phyloP scores from a whole-genome alignment of 2,329 filamentous ascomycete species.

The Delphinella strobiligena region DNA sequence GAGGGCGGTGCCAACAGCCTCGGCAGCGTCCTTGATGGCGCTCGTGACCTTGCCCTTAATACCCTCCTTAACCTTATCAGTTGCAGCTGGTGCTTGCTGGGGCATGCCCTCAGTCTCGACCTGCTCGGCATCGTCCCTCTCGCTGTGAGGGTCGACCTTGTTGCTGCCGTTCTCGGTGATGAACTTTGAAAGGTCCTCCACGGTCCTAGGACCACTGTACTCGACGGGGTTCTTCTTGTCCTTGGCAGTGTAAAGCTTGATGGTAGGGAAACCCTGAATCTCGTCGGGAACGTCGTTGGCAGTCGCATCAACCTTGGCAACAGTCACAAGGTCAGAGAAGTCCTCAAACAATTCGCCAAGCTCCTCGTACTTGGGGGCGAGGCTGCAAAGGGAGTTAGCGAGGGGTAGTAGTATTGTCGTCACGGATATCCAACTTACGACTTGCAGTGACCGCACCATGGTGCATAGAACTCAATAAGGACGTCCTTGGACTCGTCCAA shows the following conservation, averaged over 20 bases:
- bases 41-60: constrained; percentile 13
- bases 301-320: constrained; percentile 91
- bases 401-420: too few relatives aligned
- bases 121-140: constrained; percentile 41
- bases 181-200: constrained; percentile 87
- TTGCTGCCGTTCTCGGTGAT: constrained; percentile 91
- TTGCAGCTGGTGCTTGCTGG: constrained; percentile 31
- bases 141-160: constrained; percentile 52
- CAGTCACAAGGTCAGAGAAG: constrained; percentile 47
- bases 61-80: constrained; percentile 24
- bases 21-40: constrained; percentile 19
- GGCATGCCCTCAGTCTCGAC: constrained; percentile 35
- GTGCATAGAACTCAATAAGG: constrained; percentile 94
- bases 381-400: constrained; percentile 22
- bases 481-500: constrained; percentile 94
- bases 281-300: constrained; percentile 93
- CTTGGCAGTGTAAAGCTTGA: constrained; percentile 93
- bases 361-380: constrained; percentile 57
- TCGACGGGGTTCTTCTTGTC: constrained; percentile 74
- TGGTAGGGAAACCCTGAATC: constrained; percentile 95
- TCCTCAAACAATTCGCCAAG: constrained; percentile 45
- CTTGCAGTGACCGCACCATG: constrained; percentile 65
- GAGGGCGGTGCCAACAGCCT: constrained; percentile 18
- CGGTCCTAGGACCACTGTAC: constrained; percentile 75
- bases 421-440: constrained; percentile 36